Percentiles rank a stretch among this genome's conserved stretches.
These are phyloP conservation scores for Tausonia pullulans DNA, from an alignment of 1,284 basidiomycete genomes.

Conservation along the genomic window DNA sequence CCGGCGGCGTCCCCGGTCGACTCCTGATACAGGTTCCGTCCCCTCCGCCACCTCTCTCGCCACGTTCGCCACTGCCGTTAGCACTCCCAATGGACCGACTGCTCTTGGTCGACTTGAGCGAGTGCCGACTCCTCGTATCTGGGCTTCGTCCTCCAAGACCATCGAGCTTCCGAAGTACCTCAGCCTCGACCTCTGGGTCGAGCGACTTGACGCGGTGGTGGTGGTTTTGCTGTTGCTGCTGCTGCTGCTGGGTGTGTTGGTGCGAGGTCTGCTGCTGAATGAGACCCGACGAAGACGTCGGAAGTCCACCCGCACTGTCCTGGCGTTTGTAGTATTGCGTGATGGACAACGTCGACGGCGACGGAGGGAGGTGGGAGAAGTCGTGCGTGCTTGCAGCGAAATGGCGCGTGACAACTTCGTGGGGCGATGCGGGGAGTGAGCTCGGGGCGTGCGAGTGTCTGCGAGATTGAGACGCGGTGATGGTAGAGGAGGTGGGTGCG, in stretches of 20 bases:
- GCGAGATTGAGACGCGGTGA: too few relatives aligned
- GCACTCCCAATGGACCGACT: too few relatives aligned
- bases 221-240: not conserved
- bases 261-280: too few relatives aligned
- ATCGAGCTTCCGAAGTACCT: constrained; percentile 82
- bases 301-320: too few relatives aligned
- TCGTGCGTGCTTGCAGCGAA: constrained; percentile 45
- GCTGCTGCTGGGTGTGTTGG: not conserved
- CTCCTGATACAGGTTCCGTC: constrained; percentile 41
- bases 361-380: constrained; percentile 77
- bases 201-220: not conserved
- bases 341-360: constrained; percentile 69
- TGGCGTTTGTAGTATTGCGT: constrained; percentile 57
- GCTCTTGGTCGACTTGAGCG: constrained; percentile 43
- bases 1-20: constrained; percentile 58
- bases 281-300: too few relatives aligned
- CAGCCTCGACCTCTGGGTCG: constrained; percentile 83
- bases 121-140: too few relatives aligned
- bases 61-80: constrained; percentile 18
- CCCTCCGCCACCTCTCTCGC: constrained; percentile 45
- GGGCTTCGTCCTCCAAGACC: constrained; percentile 72
- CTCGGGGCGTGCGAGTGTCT: too few relatives aligned
- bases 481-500: too few relatives aligned
- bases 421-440: constrained; percentile 51
- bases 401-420: constrained; percentile 43